Evolutionary conservation across 495 filamentous ascomycete species (phyloP).

Genomic region (Daldinia bambusicola): DNA sequence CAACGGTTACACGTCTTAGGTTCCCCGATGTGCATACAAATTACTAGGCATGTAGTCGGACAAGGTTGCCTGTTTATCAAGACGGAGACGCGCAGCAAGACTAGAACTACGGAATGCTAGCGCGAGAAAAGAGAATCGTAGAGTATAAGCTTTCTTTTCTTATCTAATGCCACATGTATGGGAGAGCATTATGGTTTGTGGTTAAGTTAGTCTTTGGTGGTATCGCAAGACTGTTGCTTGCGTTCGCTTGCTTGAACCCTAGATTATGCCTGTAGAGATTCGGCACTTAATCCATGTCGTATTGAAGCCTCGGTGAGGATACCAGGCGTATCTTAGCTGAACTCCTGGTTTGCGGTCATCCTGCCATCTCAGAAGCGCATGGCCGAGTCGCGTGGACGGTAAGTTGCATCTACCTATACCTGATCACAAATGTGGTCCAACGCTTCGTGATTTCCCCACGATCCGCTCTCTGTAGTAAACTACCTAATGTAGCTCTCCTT

Average conservation of each 20-base stretch:
- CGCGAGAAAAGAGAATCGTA: slow-evolving; percentile 16
- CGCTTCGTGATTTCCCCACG: background rate
- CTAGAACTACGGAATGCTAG: slow-evolving; percentile 29
- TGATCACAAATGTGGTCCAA: background rate
- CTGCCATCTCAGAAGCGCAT: background rate
- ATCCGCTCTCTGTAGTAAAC: slow-evolving; percentile 4
- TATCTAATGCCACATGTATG: slow-evolving; percentile 21
- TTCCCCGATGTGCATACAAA: slow-evolving; percentile 19
- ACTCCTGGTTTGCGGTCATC: background rate
- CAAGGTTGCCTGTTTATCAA: slow-evolving; percentile 21
- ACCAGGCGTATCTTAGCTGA: background rate
- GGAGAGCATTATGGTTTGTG: slow-evolving; percentile 16
- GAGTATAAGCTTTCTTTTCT: slow-evolving; percentile 10
- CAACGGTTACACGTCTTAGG: slow-evolving; percentile 17
- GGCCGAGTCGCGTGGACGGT: background rate
- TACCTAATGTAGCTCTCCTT: slow-evolving; percentile 5
- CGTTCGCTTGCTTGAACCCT: slow-evolving; percentile 7
- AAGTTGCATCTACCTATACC: background rate
- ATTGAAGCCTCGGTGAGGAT: background rate
- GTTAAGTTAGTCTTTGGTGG: background rate
- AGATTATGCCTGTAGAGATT: slow-evolving; percentile 26
- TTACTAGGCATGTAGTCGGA: slow-evolving; percentile 10
- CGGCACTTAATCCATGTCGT: slow-evolving; percentile 11
- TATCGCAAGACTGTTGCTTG: background rate
- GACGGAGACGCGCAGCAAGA: slow-evolving; percentile 28